Base-by-base conservation (phyloP, 176 grass and related monocot genomes). In the Oryza australiensis region DNA sequence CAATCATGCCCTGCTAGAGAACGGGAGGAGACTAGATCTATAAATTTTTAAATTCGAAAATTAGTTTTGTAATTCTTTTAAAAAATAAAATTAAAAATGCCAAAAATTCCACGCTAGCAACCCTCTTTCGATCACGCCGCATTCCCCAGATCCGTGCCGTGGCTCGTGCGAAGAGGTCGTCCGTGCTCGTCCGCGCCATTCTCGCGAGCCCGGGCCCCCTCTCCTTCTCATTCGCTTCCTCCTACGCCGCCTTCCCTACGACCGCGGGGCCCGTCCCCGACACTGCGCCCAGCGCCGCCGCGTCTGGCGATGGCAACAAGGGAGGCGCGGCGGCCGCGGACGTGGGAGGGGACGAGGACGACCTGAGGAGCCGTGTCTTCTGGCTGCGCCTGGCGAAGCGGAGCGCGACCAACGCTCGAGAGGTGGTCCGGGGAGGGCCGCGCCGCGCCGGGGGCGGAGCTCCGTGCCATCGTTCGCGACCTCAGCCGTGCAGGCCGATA, bases 321-420 rank as follows among this genome's bases (percentile, higher is more conserved):
- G 32, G 37, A 62, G 26, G 0, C 10, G 22, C 43, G 12, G 70
- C n/a, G 2, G 15, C 35, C 10, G 22, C 43, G 12, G 70, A 18
- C 34, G 78, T 11, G 33, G 87, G 32, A 6, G 84, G 79, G 20
- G 20, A 55, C 5, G 73, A 51, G 26, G 89, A 93, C 30, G 84
- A 92, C 75, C 88, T 98, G 30, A 76, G 86, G 68, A 67, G 70
- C 78, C 92, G 88, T 70, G 72, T 98, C 43, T 89, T 98, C 60
- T 82, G 84, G 18, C 88, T 98, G 5, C 88, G 90, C 4, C 89
- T 93, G 34, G 74, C 90, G 81, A 98, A 93, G 86, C 77, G 88
- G 49, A 98, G 95, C 65, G 92, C 86, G 12, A 98, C 88, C 7
- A 27, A 84, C 90, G n/a, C 88, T 98, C 27, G 80, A 94, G 9